phyloP scores from a whole-genome alignment of 495 filamentous ascomycete genomes.

The Apodospora peruviana region DNA sequence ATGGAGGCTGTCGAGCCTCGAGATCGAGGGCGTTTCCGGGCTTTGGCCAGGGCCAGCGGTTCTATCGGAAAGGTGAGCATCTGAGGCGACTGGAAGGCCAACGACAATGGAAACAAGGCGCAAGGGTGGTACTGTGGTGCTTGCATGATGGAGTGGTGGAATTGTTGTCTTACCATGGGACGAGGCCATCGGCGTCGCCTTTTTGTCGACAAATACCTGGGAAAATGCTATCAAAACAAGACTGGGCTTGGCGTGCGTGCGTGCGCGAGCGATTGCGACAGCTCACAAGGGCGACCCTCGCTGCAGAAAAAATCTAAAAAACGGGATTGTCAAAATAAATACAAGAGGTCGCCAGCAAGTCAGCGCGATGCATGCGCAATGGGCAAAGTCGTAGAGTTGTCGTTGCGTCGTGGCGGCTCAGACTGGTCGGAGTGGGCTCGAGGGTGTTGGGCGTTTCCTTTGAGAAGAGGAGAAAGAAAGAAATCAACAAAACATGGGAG shows the following conservation, averaged over 20 bases:
- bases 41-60: slow-evolving; percentile 25
- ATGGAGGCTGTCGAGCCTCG: slow-evolving; percentile 82
- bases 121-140: background rate
- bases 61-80: slow-evolving; percentile 14
- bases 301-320: slow-evolving; percentile 6
- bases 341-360: background rate
- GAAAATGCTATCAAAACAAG: slow-evolving; percentile 18
- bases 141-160: slow-evolving; percentile 1
- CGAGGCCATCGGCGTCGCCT: slow-evolving; percentile 25
- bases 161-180: slow-evolving; percentile 23
- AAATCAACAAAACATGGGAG: slow-evolving; percentile 29
- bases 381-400: slow-evolving; percentile 9
- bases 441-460: slow-evolving; percentile 18
- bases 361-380: slow-evolving; percentile 10
- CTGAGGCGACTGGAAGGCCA: background rate
- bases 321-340: slow-evolving; percentile 1
- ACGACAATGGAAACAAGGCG: background rate
- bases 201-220: slow-evolving; percentile 11
- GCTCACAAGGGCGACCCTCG: background rate
- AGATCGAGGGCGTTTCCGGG: slow-evolving; percentile 64
- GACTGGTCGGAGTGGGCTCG: slow-evolving; percentile 10
- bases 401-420: background rate
- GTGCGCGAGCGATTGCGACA: slow-evolving; percentile 15
- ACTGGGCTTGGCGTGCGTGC: background rate
- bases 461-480: slow-evolving; percentile 20